Percentiles rank a stretch among this genome's conserved stretches.
phyloP scores from a whole-genome alignment of 176 grass and related monocot genomes.

The Tuctoria greenei region DNA sequence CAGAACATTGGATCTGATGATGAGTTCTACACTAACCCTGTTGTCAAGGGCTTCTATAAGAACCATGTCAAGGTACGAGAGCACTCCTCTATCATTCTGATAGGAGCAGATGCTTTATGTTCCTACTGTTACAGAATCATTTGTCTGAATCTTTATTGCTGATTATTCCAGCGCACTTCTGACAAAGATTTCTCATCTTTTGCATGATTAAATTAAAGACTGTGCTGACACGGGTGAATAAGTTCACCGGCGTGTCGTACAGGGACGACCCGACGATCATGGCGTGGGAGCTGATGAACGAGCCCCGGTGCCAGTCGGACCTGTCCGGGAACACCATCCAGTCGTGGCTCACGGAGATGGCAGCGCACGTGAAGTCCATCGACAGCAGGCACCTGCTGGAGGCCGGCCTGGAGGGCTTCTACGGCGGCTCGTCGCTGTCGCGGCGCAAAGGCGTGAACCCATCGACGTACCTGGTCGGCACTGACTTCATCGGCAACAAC shows the following conservation, averaged over 20 bases:
- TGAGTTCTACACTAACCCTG: constrained; percentile 80
- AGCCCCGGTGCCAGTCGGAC: constrained; percentile 90
- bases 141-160: neutral
- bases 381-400: too few relatives aligned
- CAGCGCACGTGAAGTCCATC: too few relatives aligned
- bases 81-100: too few relatives aligned
- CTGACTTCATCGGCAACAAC: constrained; percentile 94
- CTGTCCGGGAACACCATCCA: constrained; percentile 63
- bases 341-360: constrained; percentile 85
- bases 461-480: constrained; percentile 58
- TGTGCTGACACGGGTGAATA: too few relatives aligned
- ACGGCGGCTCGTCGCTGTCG: constrained; percentile 53
- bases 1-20: constrained; percentile 80
- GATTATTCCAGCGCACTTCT: too few relatives aligned
- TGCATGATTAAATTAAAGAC: constrained; percentile 29
- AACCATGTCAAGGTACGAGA: constrained; percentile 73
- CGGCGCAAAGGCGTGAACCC: constrained; percentile 39
- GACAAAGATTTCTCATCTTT: neutral
- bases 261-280: constrained; percentile 87
- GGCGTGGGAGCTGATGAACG: constrained; percentile 99
- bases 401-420: too few relatives aligned
- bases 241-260: constrained; percentile 75
- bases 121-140: neutral
- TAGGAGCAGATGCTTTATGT: too few relatives aligned
- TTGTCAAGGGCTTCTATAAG: too few relatives aligned